A percentile compares a stretch with the other conserved stretches of the same genome.
Conservation (phyloP, 2,329 filamentous ascomycete genomes). For the Phialophora expanda region DNA sequence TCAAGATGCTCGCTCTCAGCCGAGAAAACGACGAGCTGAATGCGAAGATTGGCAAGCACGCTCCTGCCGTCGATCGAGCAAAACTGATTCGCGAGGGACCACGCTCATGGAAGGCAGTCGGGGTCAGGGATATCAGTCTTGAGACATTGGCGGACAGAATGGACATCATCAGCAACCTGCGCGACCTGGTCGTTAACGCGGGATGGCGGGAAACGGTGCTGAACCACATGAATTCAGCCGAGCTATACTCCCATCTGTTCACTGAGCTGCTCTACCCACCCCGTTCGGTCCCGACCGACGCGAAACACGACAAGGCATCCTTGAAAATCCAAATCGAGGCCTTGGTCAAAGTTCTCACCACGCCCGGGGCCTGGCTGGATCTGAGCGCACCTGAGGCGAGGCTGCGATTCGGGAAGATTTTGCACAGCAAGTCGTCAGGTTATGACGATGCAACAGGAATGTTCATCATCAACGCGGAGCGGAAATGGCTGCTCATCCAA, state of each 20-base stretch:
- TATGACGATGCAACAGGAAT: conserved; percentile 24
- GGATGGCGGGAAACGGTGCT: conserved; percentile 45
- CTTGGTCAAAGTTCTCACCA: conserved; percentile 50
- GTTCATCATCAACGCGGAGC: conserved; percentile 39
- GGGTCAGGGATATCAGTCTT: conserved; percentile 48
- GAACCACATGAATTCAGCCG: conserved; percentile 43
- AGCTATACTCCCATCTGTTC: conserved; percentile 47
- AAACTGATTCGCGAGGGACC: conserved; percentile 48
- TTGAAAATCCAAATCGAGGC: conserved; percentile 55
- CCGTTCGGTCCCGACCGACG: conserved; percentile 37
- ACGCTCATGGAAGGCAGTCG: conserved; percentile 49
- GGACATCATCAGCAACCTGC: conserved; percentile 44
- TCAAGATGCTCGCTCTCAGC: conserved; percentile 43
- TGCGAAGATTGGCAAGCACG: conserved; percentile 47
- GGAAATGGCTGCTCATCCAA: conserved; percentile 61
- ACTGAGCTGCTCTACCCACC: conserved; percentile 48
- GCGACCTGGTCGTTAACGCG: conserved; percentile 44
- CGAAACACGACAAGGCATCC: conserved; percentile 39
- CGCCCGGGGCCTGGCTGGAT: conserved; percentile 54
- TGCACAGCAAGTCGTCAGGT: conserved; percentile 46
- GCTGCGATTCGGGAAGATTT: conserved; percentile 52
- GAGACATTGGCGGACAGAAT: conserved; percentile 45
- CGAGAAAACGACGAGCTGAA: conserved; percentile 42
- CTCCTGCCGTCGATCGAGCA: conserved; percentile 46
- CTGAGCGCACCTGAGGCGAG: conserved; percentile 55